phyloP scores from a whole-genome alignment of 1,139 yeast species.

The Pichia sp. region DNA sequence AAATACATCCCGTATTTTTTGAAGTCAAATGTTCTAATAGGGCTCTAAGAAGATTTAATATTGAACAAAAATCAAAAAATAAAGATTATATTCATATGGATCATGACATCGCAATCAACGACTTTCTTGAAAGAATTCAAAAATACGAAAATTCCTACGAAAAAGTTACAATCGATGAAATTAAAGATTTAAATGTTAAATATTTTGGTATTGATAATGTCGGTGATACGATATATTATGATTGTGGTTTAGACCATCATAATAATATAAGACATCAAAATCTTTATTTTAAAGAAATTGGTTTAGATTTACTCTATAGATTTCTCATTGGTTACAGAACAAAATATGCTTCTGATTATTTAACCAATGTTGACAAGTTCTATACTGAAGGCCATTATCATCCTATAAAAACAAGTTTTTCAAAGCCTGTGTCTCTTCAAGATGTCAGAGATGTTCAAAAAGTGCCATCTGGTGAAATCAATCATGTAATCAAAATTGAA shows the following conservation, averaged over 20 bases:
- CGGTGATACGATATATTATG: constrained; percentile 35
- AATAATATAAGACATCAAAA: constrained; percentile 18
- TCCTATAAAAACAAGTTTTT: constrained; percentile 21
- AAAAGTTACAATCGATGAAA: constrained; percentile 46
- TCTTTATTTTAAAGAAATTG: constrained; percentile 20
- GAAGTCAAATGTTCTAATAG: constrained; percentile 42
- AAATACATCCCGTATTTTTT: constrained; percentile 31
- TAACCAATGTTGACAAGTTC: constrained; percentile 24
- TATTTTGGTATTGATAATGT: constrained; percentile 45
- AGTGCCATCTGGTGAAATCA: neutral
- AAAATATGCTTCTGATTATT: constrained; percentile 22
- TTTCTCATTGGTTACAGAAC: constrained; percentile 27
- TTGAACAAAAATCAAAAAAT: constrained; percentile 51
- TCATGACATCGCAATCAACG: constrained; percentile 44
- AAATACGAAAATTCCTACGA: constrained; percentile 53
- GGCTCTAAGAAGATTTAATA: constrained; percentile 45
- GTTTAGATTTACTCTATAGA: constrained; percentile 24
- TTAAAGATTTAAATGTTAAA: constrained; percentile 34
- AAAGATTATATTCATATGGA: constrained; percentile 26
- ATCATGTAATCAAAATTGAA: neutral
- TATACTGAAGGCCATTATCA: constrained; percentile 26
- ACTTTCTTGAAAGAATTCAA: constrained; percentile 53
- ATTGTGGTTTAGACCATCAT: constrained; percentile 27
- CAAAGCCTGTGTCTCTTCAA: constrained; percentile 15
- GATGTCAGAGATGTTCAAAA: constrained; percentile 9